Base-by-base conservation (phyloP, 2,329 filamentous ascomycete species). In the Epichloe coenophiala region DNA sequence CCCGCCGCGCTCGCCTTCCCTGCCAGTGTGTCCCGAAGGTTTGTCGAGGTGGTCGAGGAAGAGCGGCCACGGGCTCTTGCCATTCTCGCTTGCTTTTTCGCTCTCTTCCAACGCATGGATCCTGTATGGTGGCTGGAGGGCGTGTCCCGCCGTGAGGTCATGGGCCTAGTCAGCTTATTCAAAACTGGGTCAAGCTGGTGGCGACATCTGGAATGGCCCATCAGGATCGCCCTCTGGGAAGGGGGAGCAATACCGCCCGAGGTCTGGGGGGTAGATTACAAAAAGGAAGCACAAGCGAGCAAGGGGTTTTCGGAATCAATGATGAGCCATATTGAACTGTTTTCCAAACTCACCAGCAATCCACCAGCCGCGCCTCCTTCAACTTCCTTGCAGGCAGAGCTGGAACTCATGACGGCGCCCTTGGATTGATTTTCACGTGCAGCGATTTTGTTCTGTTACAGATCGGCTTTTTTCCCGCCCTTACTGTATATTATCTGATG, bases 111-210 rank as follows among this genome's bases (percentile, higher is more conserved):
- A 59, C 73, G 74, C 36, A 69, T 84, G 54, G 76, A 83, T 53
- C 64, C 71, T 15, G 68, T 81, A 15, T 88, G 84, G 84, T 88
- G 84, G 83, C 68, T 86, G 31, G 73, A 80, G 19, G 81, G 83
- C 39, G 81, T 84, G 58, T 76, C 81, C 7, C 74, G 76, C 15
- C 75, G 79, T 50, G 79, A 87, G 57, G 77, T 87, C 15, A 75
- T 79, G 60, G 81, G 82, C 19, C 72, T 85, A 23, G 72, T 80
- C 19, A 74, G 73, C 37, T 64, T 80, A 37, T 81, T 81, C 60
- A 75, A 79, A 58, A 70, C 73, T 2, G 74, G 77, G 45, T 79
- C 76, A 27, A 68, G 71, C 48, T 81, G 78, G 78, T 80, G 77
- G 78, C 71, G 73, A 36, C 76, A 80, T 55, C 67, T 81, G 5